A percentile compares a stretch with the other conserved stretches of the same genome.
These are phyloP conservation scores for Crithidia mellificae DNA, from an alignment of 208 protist genomes.

Conservation along the genomic window DNA sequence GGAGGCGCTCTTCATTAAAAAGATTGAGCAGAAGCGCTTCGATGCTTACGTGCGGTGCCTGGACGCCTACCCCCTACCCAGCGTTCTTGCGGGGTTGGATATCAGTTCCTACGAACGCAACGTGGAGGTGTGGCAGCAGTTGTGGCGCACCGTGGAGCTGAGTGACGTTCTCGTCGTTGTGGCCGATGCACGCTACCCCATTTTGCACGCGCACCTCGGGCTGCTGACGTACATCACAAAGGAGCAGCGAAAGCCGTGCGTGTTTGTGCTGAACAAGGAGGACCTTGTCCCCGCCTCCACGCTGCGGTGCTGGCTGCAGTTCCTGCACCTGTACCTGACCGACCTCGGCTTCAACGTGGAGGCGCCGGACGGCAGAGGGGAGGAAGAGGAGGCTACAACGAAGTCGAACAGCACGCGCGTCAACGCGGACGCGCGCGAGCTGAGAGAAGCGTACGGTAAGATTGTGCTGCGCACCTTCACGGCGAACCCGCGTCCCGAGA, in stretches of 20 bases:
- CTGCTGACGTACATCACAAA: slow-evolving; percentile 86
- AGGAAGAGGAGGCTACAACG: not conserved
- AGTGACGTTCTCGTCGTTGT: slow-evolving; percentile 95
- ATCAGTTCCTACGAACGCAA: slow-evolving; percentile 98
- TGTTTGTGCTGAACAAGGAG: slow-evolving; percentile 96
- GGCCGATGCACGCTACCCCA: slow-evolving; percentile 97
- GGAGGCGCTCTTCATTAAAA: slow-evolving; percentile 28
- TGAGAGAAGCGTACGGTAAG: not conserved
- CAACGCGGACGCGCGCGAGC: too few relatives aligned
- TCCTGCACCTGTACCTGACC: slow-evolving; percentile 60
- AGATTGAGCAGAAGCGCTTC: slow-evolving; percentile 59
- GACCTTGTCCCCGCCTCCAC: slow-evolving; percentile 79
- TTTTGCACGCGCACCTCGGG: slow-evolving; percentile 93
- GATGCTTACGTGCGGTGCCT: slow-evolving; percentile 42
- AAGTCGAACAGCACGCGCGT: too few relatives aligned
- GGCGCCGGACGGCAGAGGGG: slow-evolving; percentile 6
- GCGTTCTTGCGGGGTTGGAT: slow-evolving; percentile 32
- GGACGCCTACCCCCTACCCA: slow-evolving; percentile 45
- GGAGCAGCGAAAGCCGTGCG: slow-evolving; percentile 83
- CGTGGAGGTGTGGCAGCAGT: slow-evolving; percentile 99
- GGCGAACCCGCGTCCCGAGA: slow-evolving; percentile 58
- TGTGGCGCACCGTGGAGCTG: slow-evolving; percentile 98
- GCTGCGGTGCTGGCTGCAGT: slow-evolving; percentile 74
- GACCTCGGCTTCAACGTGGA: slow-evolving; percentile 44
- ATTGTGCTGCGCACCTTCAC: slow-evolving; percentile 85